Conservation (phyloP, 768 basidiomycete genomes). For the Tephrocybe sp. region DNA sequence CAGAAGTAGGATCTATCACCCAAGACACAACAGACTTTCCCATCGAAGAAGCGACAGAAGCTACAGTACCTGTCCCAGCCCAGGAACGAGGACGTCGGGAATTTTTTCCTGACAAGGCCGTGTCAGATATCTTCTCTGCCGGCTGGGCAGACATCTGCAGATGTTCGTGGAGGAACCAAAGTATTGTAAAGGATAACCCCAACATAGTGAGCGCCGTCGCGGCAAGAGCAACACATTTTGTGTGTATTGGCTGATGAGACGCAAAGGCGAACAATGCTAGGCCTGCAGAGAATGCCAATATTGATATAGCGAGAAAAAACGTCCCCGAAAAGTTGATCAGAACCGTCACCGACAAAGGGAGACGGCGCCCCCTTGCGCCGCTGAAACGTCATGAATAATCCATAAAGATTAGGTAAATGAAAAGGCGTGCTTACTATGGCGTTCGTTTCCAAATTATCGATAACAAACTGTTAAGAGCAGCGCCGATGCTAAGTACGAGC, state of each 20-base stretch:
- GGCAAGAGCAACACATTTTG: constrained; percentile 4
- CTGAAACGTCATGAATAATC: not conserved
- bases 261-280: constrained; percentile 12
- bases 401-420: not conserved
- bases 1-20: not conserved
- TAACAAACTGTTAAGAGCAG: constrained; percentile 22
- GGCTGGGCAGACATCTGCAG: constrained; percentile 1
- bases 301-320: constrained; percentile 9
- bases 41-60: not conserved
- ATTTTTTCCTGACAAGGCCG: not conserved
- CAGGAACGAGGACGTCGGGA: not conserved
- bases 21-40: not conserved
- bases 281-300: constrained; percentile 8
- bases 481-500: constrained; percentile 21
- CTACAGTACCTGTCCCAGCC: not conserved
- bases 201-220: constrained; percentile 10
- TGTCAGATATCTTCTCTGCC: not conserved
- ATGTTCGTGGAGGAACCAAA: constrained; percentile 11
- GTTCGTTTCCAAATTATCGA: constrained; percentile 20
- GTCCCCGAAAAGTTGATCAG: constrained; percentile 13
- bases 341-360: constrained; percentile 7
- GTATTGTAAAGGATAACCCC: not conserved
- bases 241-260: constrained; percentile 1
- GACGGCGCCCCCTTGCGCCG: constrained; percentile 6
- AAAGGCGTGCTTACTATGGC: constrained; percentile 15